phyloP scores from a whole-genome alignment of 2,329 filamentous ascomycete genomes.

The Cladosporium phlei region DNA sequence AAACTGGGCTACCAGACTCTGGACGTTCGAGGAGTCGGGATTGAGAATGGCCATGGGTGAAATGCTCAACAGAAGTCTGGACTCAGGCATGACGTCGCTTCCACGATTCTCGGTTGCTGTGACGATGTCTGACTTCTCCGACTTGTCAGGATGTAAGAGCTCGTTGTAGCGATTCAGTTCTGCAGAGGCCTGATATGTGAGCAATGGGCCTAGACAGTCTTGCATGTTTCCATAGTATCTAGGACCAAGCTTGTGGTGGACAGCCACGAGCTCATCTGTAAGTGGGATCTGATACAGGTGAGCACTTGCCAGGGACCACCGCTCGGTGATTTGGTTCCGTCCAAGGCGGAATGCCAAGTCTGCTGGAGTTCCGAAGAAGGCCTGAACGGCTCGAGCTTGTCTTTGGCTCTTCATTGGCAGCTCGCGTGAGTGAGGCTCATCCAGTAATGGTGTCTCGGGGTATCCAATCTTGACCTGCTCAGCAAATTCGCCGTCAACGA shows the following conservation, averaged over 20 bases:
- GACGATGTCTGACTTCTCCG: slow-evolving; percentile 87
- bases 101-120: slow-evolving; percentile 82
- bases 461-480: slow-evolving; percentile 90
- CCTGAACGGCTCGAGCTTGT: slow-evolving; percentile 61
- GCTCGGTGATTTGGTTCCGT: slow-evolving; percentile 66
- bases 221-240: slow-evolving; percentile 95
- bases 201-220: slow-evolving; percentile 89
- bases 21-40: slow-evolving; percentile 50
- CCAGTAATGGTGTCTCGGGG: slow-evolving; percentile 63
- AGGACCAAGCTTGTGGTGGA: slow-evolving; percentile 83
- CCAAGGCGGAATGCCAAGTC: slow-evolving; percentile 76
- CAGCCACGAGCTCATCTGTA: slow-evolving; percentile 86
- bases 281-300: slow-evolving; percentile 83
- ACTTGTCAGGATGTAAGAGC: slow-evolving; percentile 79
- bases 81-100: slow-evolving; percentile 74
- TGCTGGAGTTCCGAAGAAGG: slow-evolving; percentile 87
- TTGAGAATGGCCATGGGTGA: slow-evolving; percentile 75
- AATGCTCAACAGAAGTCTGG: slow-evolving; percentile 75
- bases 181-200: slow-evolving; percentile 92
- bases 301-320: slow-evolving; percentile 85
- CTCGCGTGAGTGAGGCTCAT: slow-evolving; percentile 13
- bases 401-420: slow-evolving; percentile 23
- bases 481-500: slow-evolving; percentile 87
- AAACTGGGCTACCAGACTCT: slow-evolving; percentile 4
- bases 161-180: slow-evolving; percentile 88